Percentiles rank a stretch among this genome's conserved stretches.
Conservation (phyloP, 352 stramenopile species). For the Phytophthora melonis region DNA sequence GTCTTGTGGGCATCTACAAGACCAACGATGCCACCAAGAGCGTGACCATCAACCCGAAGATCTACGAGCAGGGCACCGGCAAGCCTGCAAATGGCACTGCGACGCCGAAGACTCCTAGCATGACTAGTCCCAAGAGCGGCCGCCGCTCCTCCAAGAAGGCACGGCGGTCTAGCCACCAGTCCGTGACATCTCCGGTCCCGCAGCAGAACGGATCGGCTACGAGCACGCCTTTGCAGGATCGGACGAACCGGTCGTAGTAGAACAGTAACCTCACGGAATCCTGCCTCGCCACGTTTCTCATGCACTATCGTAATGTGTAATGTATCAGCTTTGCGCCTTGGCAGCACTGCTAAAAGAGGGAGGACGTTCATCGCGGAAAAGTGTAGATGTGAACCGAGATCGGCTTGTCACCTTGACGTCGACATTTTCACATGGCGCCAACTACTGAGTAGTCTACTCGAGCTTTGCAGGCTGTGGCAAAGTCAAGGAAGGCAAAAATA, state of each 20-base stretch:
- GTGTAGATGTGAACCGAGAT: no score
- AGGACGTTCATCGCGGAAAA: no score
- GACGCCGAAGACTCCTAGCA: conserved; percentile 25
- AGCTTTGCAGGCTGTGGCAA: no score
- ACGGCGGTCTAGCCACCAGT: conserved; percentile 45
- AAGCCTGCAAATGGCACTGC: conserved; percentile 24
- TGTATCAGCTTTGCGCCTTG: not conserved
- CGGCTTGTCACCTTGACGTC: no score
- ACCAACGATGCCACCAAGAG: conserved; percentile 99
- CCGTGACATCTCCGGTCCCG: conserved; percentile 28
- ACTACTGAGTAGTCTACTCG: no score
- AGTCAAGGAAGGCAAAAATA: no score
- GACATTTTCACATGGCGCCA: no score
- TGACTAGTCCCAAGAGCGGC: conserved; percentile 36
- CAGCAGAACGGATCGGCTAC: conserved; percentile 21
- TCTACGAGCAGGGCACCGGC: conserved; percentile 65
- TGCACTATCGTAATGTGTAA: conserved; percentile 8
- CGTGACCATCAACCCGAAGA: conserved; percentile 98
- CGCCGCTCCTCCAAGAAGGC: conserved; percentile 43
- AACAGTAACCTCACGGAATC: not conserved
- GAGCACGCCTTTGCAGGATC: conserved; percentile 49
- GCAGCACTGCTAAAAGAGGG: not conserved
- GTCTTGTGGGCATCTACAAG: conserved; percentile 99
- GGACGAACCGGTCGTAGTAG: conserved; percentile 51
- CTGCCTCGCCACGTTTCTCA: not conserved